Evolutionary conservation across 495 filamentous ascomycete species (phyloP), one percentile per base, ranked within the genome.

Genomic region (Penicillium egyptiacum): DNA sequence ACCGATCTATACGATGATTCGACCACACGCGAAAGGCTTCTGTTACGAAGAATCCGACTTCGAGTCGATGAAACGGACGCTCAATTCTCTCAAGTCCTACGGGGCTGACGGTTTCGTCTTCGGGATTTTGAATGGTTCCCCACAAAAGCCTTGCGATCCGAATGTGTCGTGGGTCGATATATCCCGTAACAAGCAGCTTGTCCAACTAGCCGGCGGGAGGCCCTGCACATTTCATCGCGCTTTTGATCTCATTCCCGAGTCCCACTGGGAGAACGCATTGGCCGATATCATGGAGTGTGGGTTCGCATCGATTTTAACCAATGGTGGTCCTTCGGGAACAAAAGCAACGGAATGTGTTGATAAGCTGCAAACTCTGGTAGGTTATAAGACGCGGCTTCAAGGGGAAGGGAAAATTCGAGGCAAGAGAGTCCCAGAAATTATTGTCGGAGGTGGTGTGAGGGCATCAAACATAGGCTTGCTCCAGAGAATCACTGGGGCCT

Each of bases 211-310:
- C 1, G 59, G 53, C 2, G 71, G 73, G 0, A 61, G 65, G 10
- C 75, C 76, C 5, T 83, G 79, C 60, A 83, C 80, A 14, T 83
- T 83, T 47, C 80, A 82, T 56, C 73, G 79, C 16, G 80, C 80
- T 2, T 80, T 83, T 66, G 80, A 83, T 56, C 58, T 67, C 23
- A 68, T 78, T 7, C 61, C 63, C 1, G 62, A 72, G 14, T 17
- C 37, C 26, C 8, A 65, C 3, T 70, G 68, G 65, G 60, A 68
- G 28, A 60, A 57, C 1, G 59, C 70, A 12, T 39, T 76, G 31
- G 61, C 64, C 11, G 66, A 70, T 6, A 56, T 83, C 28, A 64
- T 67, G 0, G 41, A 59, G 6, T 74, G 74, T 50, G 80, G 80
- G 0, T 83, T 82, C 64, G 33, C 47, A 10, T 65, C 73, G 2